A percentile compares a stretch with the other conserved stretches of the same genome.
Conservation (phyloP, 176 grass and related monocot species). For the Eragrostis curvula region DNA sequence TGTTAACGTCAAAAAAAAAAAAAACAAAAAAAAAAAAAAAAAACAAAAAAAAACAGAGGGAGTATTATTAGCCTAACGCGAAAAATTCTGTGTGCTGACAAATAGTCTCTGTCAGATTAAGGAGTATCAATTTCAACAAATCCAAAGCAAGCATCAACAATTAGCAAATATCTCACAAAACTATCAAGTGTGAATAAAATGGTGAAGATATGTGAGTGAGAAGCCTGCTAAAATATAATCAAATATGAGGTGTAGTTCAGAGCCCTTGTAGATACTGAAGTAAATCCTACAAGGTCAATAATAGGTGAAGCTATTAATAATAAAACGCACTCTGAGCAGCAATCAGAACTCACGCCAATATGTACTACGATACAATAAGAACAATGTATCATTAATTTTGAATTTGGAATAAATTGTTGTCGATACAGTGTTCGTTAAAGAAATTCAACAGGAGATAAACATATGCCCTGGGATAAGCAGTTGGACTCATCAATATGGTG, state of each 20-base stretch:
- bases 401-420: neutral
- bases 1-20: too few species aligned
- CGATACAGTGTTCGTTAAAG: neutral
- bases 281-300: neutral
- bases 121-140: neutral
- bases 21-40: too few species aligned
- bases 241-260: neutral
- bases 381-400: slow-evolving; percentile 6
- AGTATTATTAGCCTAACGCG: neutral
- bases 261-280: neutral
- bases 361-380: neutral
- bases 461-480: neutral
- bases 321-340: neutral
- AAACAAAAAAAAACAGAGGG: too few species aligned
- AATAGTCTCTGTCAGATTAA: slow-evolving; percentile 1
- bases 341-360: slow-evolving; percentile 14
- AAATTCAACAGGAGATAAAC: neutral
- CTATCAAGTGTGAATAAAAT: neutral
- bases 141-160: slow-evolving; percentile 19
- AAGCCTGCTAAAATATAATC: slow-evolving; percentile 7
- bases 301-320: neutral
- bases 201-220: neutral
- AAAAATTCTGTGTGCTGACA: neutral
- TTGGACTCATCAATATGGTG: neutral
- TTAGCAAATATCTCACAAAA: neutral